phyloP scores from a whole-genome alignment of 331 rosid genomes.

The Malus hybrid region DNA sequence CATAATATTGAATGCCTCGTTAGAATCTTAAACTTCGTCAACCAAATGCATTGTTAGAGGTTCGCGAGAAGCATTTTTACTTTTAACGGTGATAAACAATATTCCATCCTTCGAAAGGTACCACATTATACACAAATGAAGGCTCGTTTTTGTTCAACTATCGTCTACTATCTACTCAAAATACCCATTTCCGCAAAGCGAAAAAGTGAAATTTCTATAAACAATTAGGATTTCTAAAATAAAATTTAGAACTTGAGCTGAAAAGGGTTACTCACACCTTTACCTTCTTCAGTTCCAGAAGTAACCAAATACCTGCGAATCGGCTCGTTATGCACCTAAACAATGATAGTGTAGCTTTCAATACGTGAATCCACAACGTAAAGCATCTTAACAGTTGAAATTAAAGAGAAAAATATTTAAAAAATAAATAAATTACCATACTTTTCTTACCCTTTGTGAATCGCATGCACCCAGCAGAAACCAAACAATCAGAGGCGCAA shows the following conservation, averaged over 20 bases:
- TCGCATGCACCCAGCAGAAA: conserved; percentile 10
- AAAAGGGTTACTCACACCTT: no score
- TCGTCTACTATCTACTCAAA: no score
- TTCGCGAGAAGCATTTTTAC: background rate
- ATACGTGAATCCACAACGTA: background rate
- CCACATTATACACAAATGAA: background rate
- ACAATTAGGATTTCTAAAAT: no score
- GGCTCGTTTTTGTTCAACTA: background rate
- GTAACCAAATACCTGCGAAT: no score
- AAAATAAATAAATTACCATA: background rate
- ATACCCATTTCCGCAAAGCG: no score
- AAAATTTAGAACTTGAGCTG: no score
- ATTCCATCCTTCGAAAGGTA: background rate
- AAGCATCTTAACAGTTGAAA: background rate
- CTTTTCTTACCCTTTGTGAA: conserved; percentile 17
- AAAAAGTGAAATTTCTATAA: no score
- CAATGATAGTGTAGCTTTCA: background rate
- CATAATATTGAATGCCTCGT: background rate
- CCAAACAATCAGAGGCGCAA: conserved; percentile 11
- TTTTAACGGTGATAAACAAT: background rate
- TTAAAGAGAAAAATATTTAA: background rate
- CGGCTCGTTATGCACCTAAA: conserved; percentile 16
- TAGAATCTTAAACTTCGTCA: background rate
- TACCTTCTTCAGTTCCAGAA: no score
- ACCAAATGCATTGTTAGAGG: background rate